Evolutionary conservation across 495 filamentous ascomycete species (phyloP).

Genomic region (Penicillium daleae): DNA sequence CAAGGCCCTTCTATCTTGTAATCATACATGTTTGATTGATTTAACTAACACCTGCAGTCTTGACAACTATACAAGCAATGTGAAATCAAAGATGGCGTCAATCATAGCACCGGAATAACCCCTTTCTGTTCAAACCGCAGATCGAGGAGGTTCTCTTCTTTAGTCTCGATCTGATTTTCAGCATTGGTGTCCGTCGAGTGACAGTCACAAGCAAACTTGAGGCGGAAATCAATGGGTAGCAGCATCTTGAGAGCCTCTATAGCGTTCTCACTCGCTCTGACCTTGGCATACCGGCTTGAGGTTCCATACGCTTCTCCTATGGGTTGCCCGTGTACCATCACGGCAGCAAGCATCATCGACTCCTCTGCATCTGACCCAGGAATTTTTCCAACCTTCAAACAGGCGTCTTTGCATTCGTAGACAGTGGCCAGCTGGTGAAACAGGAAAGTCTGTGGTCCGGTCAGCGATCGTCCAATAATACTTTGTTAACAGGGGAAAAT

Average conservation of each 20-base stretch:
- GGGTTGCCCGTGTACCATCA: slow-evolving; percentile 75
- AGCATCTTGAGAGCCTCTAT: slow-evolving; percentile 61
- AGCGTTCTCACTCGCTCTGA: slow-evolving; percentile 72
- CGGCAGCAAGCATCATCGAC: slow-evolving; percentile 64
- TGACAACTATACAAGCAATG: background rate
- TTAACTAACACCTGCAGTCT: background rate
- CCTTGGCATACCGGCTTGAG: slow-evolving; percentile 71
- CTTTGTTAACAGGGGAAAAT: background rate
- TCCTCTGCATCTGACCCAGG: slow-evolving; percentile 48
- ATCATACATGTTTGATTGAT: background rate
- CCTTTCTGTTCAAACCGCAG: slow-evolving; percentile 34
- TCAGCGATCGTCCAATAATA: background rate
- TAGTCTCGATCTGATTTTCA: slow-evolving; percentile 20
- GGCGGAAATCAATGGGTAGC: slow-evolving; percentile 60
- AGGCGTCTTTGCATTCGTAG: slow-evolving; percentile 59
- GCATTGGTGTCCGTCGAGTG: slow-evolving; percentile 11
- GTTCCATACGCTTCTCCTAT: slow-evolving; percentile 63
- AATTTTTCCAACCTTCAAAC: slow-evolving; percentile 56
- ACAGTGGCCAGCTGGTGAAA: slow-evolving; percentile 52
- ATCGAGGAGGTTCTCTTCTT: background rate
- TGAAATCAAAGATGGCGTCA: background rate
- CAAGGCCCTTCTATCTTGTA: background rate
- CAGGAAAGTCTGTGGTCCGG: slow-evolving; percentile 53
- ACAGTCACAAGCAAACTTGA: slow-evolving; percentile 68
- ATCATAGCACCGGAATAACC: background rate